A percentile compares a stretch with the other conserved stretches of the same genome.
Evolutionary conservation across 2,329 filamentous ascomycete species (phyloP).

Genomic region (Phoma herbarum): DNA sequence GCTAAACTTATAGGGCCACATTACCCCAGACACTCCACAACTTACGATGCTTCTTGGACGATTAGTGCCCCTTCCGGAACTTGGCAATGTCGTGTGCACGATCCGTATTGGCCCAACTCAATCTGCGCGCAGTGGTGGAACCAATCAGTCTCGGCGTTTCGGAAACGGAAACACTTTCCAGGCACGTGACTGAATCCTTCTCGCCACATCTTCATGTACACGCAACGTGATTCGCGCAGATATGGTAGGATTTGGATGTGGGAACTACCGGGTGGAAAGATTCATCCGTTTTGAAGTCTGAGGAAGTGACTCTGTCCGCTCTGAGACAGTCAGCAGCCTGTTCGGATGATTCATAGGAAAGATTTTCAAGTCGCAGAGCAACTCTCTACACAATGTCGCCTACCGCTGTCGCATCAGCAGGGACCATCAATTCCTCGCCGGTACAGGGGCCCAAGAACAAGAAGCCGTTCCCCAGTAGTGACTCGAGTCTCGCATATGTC

Average conservation of each 20-base stretch:
- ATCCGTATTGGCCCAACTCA: too few species aligned
- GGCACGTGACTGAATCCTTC: neutral
- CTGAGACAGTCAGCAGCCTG: constrained; percentile 65
- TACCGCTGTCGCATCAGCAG: neutral
- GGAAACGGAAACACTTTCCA: neutral
- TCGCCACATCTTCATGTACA: neutral
- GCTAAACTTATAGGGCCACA: too few species aligned
- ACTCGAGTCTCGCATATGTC: constrained; percentile 73
- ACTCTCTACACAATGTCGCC: neutral
- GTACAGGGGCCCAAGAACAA: neutral
- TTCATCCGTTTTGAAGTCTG: neutral
- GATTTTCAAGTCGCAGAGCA: neutral
- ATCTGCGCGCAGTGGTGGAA: neutral
- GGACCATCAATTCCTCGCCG: neutral
- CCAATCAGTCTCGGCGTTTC: neutral
- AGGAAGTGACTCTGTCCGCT: neutral
- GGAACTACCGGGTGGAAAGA: neutral
- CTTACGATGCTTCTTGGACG: too few species aligned
- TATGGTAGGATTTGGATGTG: neutral
- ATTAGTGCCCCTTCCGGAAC: too few species aligned
- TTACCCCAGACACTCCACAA: too few species aligned
- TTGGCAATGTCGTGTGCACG: too few species aligned
- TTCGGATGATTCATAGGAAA: neutral
- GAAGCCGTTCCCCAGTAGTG: constrained; percentile 28
- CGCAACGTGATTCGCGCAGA: neutral